These are phyloP conservation scores for Wickerhamiella alocasiicola DNA, from an alignment of 805 yeast genomes.

Conservation along the genomic window DNA sequence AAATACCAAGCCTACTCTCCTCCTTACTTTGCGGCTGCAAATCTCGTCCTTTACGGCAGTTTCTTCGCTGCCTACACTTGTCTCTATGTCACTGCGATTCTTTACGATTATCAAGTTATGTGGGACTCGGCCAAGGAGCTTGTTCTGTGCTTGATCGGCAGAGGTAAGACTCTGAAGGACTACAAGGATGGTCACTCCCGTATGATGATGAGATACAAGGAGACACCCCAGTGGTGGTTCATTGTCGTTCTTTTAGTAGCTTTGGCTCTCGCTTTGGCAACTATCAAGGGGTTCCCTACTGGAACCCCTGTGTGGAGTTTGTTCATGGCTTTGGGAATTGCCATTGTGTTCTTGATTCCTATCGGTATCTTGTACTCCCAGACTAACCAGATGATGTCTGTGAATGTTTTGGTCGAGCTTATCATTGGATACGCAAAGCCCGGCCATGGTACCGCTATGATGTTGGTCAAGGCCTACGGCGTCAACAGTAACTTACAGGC, in stretches of 20 bases:
- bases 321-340: constrained; percentile 43
- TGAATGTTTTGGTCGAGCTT: constrained; percentile 51
- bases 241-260: constrained; percentile 29
- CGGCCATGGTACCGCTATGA: constrained; percentile 47
- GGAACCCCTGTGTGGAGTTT: no score
- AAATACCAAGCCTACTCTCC: constrained; percentile 41
- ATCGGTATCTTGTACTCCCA: constrained; percentile 49
- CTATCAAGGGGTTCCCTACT: neutral
- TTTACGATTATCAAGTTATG: neutral
- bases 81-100: no score
- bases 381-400: constrained; percentile 44
- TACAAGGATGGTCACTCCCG: constrained; percentile 35
- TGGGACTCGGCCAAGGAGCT: neutral
- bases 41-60: constrained; percentile 40
- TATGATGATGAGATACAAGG: constrained; percentile 34
- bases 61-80: no score
- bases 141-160: neutral
- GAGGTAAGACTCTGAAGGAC: neutral
- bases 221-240: no score
- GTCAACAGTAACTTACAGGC: constrained; percentile 57
- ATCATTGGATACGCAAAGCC: constrained; percentile 56
- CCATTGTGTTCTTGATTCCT: constrained; percentile 48
- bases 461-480: no score
- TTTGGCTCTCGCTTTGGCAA: neutral
- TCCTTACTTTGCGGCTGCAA: constrained; percentile 46